These are phyloP conservation scores for Pythium myriotylum DNA, from an alignment of 352 stramenopile species.

Conservation along the genomic window DNA sequence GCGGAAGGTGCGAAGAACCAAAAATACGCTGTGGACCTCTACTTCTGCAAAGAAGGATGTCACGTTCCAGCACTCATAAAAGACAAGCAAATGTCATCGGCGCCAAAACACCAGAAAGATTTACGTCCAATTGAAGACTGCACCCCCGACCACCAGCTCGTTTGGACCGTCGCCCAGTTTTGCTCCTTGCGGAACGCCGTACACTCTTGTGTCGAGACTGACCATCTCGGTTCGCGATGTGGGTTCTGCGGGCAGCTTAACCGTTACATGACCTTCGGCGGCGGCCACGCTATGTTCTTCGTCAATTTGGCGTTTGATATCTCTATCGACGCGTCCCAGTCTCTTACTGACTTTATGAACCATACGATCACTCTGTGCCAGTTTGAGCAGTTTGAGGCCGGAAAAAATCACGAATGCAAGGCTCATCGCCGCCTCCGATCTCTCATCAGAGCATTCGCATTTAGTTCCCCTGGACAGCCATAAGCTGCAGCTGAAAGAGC, in stretches of 20 bases:
- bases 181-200: conserved; percentile 7
- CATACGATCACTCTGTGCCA: background rate
- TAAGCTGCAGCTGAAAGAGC: too few relatives aligned
- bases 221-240: background rate
- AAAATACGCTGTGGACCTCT: conserved; percentile 9
- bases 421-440: background rate
- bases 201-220: conserved; percentile 1
- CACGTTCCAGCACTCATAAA: conserved; percentile 5
- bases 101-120: background rate
- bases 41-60: background rate
- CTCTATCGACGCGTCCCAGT: background rate
- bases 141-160: background rate
- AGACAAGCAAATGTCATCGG: background rate
- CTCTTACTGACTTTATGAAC: conserved; percentile 3
- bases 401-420: background rate
- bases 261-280: conserved; percentile 2
- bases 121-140: background rate
- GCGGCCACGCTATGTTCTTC: conserved; percentile 1
- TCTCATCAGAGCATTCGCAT: background rate
- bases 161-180: conserved; percentile 3
- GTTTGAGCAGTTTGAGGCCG: background rate
- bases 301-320: background rate
- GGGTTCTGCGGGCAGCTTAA: background rate
- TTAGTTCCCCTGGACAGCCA: background rate
- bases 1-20: background rate